Evolutionary conservation across 2,329 filamentous ascomycete genomes (phyloP), one percentile per base, ranked within the genome.

Genomic region (Epichloe festucae): DNA sequence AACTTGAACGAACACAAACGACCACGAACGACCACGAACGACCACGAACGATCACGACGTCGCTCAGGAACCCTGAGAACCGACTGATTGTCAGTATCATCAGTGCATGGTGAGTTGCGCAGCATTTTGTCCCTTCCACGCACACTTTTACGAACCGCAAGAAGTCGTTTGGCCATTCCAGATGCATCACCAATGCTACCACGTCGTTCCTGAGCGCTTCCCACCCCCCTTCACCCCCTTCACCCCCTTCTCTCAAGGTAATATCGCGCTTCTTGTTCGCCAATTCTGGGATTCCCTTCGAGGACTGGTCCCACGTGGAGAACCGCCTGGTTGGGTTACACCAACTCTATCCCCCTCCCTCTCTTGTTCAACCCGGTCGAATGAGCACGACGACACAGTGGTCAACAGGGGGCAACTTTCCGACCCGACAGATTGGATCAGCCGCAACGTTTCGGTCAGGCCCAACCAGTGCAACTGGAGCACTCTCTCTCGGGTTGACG

Each of bases 371-470:
- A 38, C 40, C 35, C 47, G 51, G 44, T 35, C 42, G 46, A 46
- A 50, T 21, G 48, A n/a, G 53, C 46, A 48, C 43, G 35, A 53
- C 45, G 41, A 38, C 23, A 27, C 17, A 7, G 43, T 34, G 19
- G 15, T n/a, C 21, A 44, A 10, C 23, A 43, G 21, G 50, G 41
- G 50, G 23, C 21, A 12, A n/a, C 21, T n/a, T 46, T 36, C n/a
- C 50, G 51, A 52, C 53, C 53, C 53, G 53, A 50, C 50, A 54
- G 50, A 44, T 36, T 54, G 53, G 53, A 36, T 54, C 53, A 42
- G 50, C 50, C 50, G 39, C 47, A 48, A 50, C 43, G 41, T 44
- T 52, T 52, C 53, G 46, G 46, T 51, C 42, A 54, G 49, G 50
- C 49, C 49, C 34, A 50, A 21, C 21, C 42, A 45, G 49, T 50